Percentiles rank a stretch among this genome's conserved stretches.
Evolutionary conservation across 345 rosid species (phyloP).

Genomic region (Cochlearia excelsa): DNA sequence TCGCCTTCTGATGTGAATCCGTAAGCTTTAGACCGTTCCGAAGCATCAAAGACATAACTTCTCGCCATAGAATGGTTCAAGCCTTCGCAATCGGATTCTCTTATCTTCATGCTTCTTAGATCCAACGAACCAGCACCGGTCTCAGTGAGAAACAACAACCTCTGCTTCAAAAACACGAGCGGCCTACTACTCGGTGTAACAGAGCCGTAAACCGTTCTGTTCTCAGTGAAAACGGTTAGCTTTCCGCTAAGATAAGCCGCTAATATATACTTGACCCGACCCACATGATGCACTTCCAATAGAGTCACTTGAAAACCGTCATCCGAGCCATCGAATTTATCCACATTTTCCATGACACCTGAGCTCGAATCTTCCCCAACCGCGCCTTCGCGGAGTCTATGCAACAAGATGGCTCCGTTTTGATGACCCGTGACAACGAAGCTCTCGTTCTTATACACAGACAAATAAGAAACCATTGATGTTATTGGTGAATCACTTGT

Average conservation of each 20-base stretch:
- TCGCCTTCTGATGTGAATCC: constrained; percentile 88
- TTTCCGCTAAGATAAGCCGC: constrained; percentile 60
- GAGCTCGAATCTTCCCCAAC: constrained; percentile 69
- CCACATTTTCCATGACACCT: constrained; percentile 51
- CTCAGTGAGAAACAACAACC: constrained; percentile 86
- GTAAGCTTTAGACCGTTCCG: constrained; percentile 87
- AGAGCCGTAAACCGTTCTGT: constrained; percentile 71
- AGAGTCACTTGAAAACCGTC: constrained; percentile 47
- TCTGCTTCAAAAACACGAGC: constrained; percentile 81
- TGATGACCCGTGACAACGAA: constrained; percentile 70
- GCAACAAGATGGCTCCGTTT: constrained; percentile 61
- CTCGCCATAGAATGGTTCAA: constrained; percentile 62
- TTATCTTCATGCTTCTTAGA: constrained; percentile 78
- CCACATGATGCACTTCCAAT: constrained; percentile 87
- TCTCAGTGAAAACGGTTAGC: constrained; percentile 62
- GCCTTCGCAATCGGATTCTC: constrained; percentile 87
- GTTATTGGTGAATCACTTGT: constrained; percentile 54
- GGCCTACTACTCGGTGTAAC: constrained; percentile 60
- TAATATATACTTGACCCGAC: constrained; percentile 69
- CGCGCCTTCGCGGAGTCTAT: constrained; percentile 56
- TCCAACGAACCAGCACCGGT: constrained; percentile 93
- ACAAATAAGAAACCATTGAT: constrained; percentile 72
- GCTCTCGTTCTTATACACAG: constrained; percentile 74
- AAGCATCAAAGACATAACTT: constrained; percentile 67
- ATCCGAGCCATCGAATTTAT: constrained; percentile 41